Evolutionary conservation across 345 rosid species (phyloP), one percentile per base, ranked within the genome.

Genomic region (Euphorbia lathyris): DNA sequence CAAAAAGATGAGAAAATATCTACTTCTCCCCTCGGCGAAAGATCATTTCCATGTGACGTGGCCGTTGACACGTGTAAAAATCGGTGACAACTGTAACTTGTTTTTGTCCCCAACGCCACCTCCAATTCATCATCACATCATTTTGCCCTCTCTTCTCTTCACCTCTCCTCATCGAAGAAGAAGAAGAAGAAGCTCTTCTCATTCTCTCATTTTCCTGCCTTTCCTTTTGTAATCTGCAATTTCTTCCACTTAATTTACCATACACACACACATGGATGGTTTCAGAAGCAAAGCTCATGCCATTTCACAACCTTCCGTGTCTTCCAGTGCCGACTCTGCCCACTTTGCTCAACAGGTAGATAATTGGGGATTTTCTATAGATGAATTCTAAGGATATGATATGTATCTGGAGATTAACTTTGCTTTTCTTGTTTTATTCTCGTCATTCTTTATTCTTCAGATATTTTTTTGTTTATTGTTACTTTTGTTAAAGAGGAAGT

Each of bases 51-150:
- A 27, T 34, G 17, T 78, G 93, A 89, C 90, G 84, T 89, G 92
- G 83, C 83, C 74, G 0, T 6, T 30, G 79, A 85, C 89, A 88
- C 96, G 90, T 89, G 93, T 83, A 83, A 87, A 40, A 86, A 80
- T 91, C 56, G 79, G 69, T 72, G 84, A 80, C 90, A 87, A 79
- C 84, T 86, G 88, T 81, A 70, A 10, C 81, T 66, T 68, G 69
- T 84, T 75, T 74, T 79, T 70, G 61, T 47, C 69, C 68, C 42
- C 16, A 32, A 40, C 10, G 62, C 48, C 66, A 25, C 38, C 40
- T 57, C 42, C 43, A 23, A 11, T 29, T 10, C 40, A 16, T 13
- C 45, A n/a, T 19, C 30, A 14, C 25, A 22, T 23, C 12, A 20
- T 29, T 4, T 2, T 1, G 29, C 19, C 27, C 29, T 53, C 66